Evolutionary conservation across 345 rosid species (phyloP), one percentile per base, ranked within the genome.

Genomic region (Pelargonium nanum): DNA sequence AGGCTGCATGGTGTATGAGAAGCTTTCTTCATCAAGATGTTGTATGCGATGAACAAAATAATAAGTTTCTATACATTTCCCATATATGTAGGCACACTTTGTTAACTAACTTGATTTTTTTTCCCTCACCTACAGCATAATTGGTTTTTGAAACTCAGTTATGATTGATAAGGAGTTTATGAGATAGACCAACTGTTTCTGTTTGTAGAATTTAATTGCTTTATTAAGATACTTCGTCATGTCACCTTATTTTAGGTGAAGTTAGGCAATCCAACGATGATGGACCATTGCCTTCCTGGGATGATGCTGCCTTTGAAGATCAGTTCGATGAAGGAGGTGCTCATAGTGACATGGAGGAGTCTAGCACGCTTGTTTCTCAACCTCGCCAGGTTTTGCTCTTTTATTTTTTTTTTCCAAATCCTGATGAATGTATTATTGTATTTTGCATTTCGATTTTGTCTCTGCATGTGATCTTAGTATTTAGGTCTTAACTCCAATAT

Each of bases 341-440:
- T 56, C 78, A 72, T 61, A 82, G 86, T 57, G 97, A 89, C 74
- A 78, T 60, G 58, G 95, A 83, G 56, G 85, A 77, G 55, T 28
- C 73, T 19, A 69, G 74, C 66, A 59, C 75, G 9, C 83, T 92
- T 52, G 89, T 92, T 64, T 83, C 95, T 70, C 93, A 85, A 70
- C 98, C 98, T 66, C 95, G 95, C 52, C 95, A 87, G 97, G 98
- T 89, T 58, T 28, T 22, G 70, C 28, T 52, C 44, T 70, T 10
- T 59, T 6, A 21, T 34, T 4, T 12, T 24, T 26, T 5, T 30
- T 28, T 61, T 10, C 22, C n/a, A 50, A 65, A 26, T 71, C 45
- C 22, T 15, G 32, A 1, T 22, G 32, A 48, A 22, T 34, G 48
- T 45, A 62, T 19, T 19, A 52, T 20, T 34, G 48, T 45, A 62